A percentile compares a stretch with the other conserved stretches of the same genome.
Evolutionary conservation across 192 early-diverging fungal genomes (phyloP).

Genomic region (Backusella luteola): DNA sequence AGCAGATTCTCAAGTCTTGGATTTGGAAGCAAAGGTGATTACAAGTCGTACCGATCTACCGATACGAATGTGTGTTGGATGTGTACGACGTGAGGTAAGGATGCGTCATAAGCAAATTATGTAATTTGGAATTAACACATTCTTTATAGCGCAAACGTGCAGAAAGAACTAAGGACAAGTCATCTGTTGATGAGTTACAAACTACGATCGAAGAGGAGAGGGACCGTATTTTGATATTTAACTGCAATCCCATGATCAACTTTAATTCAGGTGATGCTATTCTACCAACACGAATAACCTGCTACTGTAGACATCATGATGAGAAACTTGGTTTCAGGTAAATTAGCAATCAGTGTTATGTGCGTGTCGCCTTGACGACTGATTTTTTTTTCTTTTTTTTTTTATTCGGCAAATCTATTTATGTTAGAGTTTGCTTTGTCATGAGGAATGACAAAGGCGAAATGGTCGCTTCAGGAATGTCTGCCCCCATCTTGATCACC

Average conservation of each 20-base stretch:
- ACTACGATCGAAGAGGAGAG: slow-evolving; percentile 44
- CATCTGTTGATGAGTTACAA: slow-evolving; percentile 30
- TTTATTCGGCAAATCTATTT: not conserved
- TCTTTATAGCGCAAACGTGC: slow-evolving; percentile 57
- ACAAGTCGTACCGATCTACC: slow-evolving; percentile 73
- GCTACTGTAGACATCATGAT: slow-evolving; percentile 94
- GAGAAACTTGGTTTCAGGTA: slow-evolving; percentile 91
- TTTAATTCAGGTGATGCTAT: slow-evolving; percentile 87
- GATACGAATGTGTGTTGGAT: slow-evolving; percentile 79
- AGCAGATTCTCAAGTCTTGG: slow-evolving; percentile 54
- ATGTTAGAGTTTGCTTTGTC: slow-evolving; percentile 67
- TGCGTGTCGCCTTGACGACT: not conserved
- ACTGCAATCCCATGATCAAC: slow-evolving; percentile 82
- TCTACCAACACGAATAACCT: slow-evolving; percentile 91
- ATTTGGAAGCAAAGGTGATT: slow-evolving; percentile 81
- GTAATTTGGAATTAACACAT: not conserved
- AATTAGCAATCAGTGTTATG: not conserved
- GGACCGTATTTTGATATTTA: slow-evolving; percentile 83
- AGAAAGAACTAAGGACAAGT: slow-evolving; percentile 59
- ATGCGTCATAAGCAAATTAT: not conserved
- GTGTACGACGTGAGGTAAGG: slow-evolving; percentile 76
- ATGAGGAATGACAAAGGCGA: slow-evolving; percentile 64
- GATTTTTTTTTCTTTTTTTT: not conserved
- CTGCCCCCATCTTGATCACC: slow-evolving; percentile 94
- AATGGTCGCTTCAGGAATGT: slow-evolving; percentile 75